These are phyloP conservation scores for Pestalotiopsis fici DNA, from an alignment of 2,329 filamentous ascomycete genomes.

Conservation along the genomic window DNA sequence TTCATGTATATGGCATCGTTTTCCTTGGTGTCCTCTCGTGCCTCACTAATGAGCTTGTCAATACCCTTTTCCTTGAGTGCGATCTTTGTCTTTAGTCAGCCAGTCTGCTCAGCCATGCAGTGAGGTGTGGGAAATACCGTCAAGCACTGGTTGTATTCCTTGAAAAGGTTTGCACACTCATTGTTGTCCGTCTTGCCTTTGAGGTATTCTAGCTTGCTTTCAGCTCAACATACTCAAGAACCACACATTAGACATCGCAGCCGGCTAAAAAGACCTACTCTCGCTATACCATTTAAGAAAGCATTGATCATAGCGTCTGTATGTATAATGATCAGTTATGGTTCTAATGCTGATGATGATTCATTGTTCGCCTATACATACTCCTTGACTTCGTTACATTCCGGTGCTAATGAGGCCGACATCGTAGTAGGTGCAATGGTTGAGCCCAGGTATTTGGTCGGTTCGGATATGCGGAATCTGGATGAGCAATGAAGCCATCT, in stretches of 20 bases:
- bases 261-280: slow-evolving; percentile 59
- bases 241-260: slow-evolving; percentile 15
- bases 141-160: slow-evolving; percentile 84
- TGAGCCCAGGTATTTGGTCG: background rate
- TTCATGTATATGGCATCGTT: slow-evolving; percentile 74
- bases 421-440: slow-evolving; percentile 48
- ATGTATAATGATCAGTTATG: background rate
- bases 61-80: slow-evolving; percentile 88
- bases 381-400: slow-evolving; percentile 97
- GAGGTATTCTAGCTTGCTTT: slow-evolving; percentile 71
- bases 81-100: slow-evolving; percentile 56
- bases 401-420: slow-evolving; percentile 92
- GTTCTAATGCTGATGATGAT: background rate
- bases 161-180: slow-evolving; percentile 85
- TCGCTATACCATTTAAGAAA: slow-evolving; percentile 99
- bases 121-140: slow-evolving; percentile 54
- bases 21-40: slow-evolving; percentile 84
- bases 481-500: slow-evolving; percentile 1
- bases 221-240: slow-evolving; percentile 7
- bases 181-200: slow-evolving; percentile 73
- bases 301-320: slow-evolving; percentile 90
- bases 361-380: slow-evolving; percentile 47
- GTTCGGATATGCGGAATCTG: background rate
- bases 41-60: slow-evolving; percentile 89
- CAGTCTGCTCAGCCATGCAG: slow-evolving; percentile 3